These are phyloP conservation scores for Periconia digitata DNA, from an alignment of 2,329 filamentous ascomycete species.

Conservation along the genomic window DNA sequence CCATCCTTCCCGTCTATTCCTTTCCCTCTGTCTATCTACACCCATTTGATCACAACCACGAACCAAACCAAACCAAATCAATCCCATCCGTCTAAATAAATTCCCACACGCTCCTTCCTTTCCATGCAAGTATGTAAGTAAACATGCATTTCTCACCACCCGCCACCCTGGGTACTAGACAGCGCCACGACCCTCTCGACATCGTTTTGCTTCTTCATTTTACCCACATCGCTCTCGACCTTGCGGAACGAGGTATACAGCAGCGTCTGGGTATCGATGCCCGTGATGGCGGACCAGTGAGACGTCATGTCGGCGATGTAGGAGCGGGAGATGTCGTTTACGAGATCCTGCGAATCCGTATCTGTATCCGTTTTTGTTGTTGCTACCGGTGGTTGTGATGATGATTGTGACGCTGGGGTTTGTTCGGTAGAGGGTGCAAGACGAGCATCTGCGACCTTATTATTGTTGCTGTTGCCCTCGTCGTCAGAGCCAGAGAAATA, in stretches of 20 bases:
- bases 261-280: constrained; percentile 70
- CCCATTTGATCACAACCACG: not conserved
- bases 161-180: constrained; percentile 87
- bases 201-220: constrained; percentile 62
- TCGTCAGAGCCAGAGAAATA: constrained; percentile 74
- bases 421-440: too few species aligned
- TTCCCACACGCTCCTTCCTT: too few species aligned
- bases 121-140: constrained; percentile 1
- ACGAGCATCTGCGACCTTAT: constrained; percentile 17
- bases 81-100: constrained; percentile 8
- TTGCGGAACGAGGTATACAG: constrained; percentile 86
- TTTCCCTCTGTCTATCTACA: not conserved
- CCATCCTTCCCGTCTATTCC: not conserved
- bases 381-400: too few species aligned
- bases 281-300: constrained; percentile 75
- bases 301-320: constrained; percentile 68
- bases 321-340: constrained; percentile 67
- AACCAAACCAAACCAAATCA: not conserved
- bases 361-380: not conserved
- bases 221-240: constrained; percentile 91
- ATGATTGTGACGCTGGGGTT: too few species aligned
- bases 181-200: constrained; percentile 84
- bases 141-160: constrained; percentile 64
- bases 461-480: constrained; percentile 45
- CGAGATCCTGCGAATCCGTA: constrained; percentile 27